A percentile compares a stretch with the other conserved stretches of the same genome.
phyloP scores from a whole-genome alignment of 306 rosid genomes.

The Leucaena leucocephala region DNA sequence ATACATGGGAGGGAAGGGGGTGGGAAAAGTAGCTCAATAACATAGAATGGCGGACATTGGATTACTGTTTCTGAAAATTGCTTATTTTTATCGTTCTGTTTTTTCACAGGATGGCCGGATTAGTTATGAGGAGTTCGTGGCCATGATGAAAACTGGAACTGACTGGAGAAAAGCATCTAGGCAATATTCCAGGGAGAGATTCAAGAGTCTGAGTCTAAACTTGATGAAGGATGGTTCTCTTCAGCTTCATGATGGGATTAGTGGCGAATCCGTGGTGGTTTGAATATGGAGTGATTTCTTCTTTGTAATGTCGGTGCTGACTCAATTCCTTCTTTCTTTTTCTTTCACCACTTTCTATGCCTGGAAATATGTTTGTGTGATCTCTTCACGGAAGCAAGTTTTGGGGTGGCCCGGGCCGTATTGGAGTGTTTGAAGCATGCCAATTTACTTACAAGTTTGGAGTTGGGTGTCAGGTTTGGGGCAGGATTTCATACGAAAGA shows the following conservation, averaged over 20 bases:
- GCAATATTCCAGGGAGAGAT: slow-evolving; percentile 97
- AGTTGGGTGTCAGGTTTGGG: slow-evolving; percentile 38
- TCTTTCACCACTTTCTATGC: slow-evolving; percentile 34
- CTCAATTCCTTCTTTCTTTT: slow-evolving; percentile 31
- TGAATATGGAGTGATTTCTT: slow-evolving; percentile 42
- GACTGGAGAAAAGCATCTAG: slow-evolving; percentile 99
- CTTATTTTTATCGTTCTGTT: slow-evolving; percentile 10
- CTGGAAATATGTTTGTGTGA: slow-evolving; percentile 44
- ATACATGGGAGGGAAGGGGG: slow-evolving; percentile 4
- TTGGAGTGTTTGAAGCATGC: slow-evolving; percentile 24
- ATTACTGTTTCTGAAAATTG: background rate
- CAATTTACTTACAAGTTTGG: slow-evolving; percentile 31
- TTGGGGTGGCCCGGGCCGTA: slow-evolving; percentile 31
- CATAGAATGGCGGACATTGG: background rate
- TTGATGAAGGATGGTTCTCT: slow-evolving; percentile 97
- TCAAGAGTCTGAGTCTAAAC: slow-evolving; percentile 95
- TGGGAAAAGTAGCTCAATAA: background rate
- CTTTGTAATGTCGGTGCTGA: slow-evolving; percentile 42
- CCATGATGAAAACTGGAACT: slow-evolving; percentile 99
- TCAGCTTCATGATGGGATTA: slow-evolving; percentile 87
- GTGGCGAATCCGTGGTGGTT: slow-evolving; percentile 83
- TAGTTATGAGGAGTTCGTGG: slow-evolving; percentile 92
- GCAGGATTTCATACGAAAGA: slow-evolving; percentile 36
- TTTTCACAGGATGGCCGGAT: slow-evolving; percentile 76
- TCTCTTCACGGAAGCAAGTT: slow-evolving; percentile 39